A percentile compares a stretch with the other conserved stretches of the same genome.
phyloP scores from a whole-genome alignment of 1,139 yeast species.

The Yamadazyma blattariae region DNA sequence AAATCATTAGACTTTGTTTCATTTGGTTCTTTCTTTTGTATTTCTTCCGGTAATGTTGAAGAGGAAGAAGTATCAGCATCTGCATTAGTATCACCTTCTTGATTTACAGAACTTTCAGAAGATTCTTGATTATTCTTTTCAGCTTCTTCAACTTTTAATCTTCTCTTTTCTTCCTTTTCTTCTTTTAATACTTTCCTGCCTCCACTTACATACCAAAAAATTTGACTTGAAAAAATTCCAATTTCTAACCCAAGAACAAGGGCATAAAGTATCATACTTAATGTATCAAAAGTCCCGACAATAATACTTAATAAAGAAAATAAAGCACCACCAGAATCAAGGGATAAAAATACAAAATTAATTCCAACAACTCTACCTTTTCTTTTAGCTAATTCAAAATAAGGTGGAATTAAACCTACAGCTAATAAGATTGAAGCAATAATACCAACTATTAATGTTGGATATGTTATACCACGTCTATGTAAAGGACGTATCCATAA shows the following conservation, averaged over 20 bases:
- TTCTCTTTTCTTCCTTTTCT: slow-evolving; percentile 18
- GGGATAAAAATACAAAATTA: slow-evolving; percentile 72
- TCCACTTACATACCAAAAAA: slow-evolving; percentile 64
- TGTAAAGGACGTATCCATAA: slow-evolving; percentile 68
- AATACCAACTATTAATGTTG: slow-evolving; percentile 73
- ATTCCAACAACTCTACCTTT: slow-evolving; percentile 85
- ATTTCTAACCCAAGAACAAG: slow-evolving; percentile 70
- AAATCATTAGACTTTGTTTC: too few relatives aligned
- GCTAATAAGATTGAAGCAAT: slow-evolving; percentile 76
- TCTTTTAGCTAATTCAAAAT: slow-evolving; percentile 76
- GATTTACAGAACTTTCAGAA: background rate
- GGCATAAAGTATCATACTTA: slow-evolving; percentile 75
- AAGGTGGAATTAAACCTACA: slow-evolving; percentile 82
- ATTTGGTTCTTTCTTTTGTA: too few relatives aligned
- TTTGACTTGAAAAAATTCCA: slow-evolving; percentile 72
- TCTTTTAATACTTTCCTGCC: slow-evolving; percentile 24
- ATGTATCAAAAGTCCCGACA: slow-evolving; percentile 61
- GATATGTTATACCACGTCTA: slow-evolving; percentile 66
- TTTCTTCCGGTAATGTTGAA: too few relatives aligned
- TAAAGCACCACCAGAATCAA: slow-evolving; percentile 82
- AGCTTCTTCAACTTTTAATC: background rate
- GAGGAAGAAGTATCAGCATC: too few relatives aligned
- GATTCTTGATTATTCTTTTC: background rate
- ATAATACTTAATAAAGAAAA: slow-evolving; percentile 66
- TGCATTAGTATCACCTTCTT: background rate